Base-by-base conservation (phyloP, 2,329 filamentous ascomycete species). In the Ophiostoma tasmaniense region DNA sequence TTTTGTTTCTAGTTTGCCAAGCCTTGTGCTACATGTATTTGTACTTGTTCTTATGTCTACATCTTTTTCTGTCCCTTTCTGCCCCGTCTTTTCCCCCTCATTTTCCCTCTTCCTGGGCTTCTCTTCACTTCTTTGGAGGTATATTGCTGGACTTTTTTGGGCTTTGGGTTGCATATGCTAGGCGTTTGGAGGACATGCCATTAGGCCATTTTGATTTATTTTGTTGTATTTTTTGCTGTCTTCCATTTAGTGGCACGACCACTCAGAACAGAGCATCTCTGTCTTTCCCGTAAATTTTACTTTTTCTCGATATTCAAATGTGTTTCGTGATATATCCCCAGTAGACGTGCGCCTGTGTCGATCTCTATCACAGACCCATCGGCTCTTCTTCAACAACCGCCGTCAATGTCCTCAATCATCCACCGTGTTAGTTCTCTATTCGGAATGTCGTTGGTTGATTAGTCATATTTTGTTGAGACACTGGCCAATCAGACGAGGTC, bases 11-110 rank as follows among this genome's bases (percentile, higher is more conserved):
- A 10, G 65, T 45, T 17, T 20, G 35, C 1, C 14, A 39, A 65
- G 22, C 22, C 62, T 45, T 20, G 39, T 22, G 59, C 33, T 64
- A n/a, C 50, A 61, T 67, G 22, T 66, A 35, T n/a, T 67, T 69
- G 14, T 37, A 4, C 30, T 64, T 14, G 22, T 22, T 30, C 13
- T 39, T 7, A 1, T 33, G 20, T 66, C 22, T 66, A 20, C 37
- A n/a, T 25, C 20, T 64, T 30, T 20, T 30, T 20, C 37, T 50
- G n/a, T n/a, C n/a, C 8, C 10, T 52, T 4, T 39, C 28, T 13
- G 8, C 30, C n/a, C n/a, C n/a, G n/a, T 42, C 30, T 10, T 20
- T 13, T 8, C 33, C 52, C 4, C n/a, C 20, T 35, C 6, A 30
- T 25, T n/a, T 65, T 59, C 14, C 30, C 20, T 20, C 17, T n/a